Base-by-base conservation (phyloP, 2,329 filamentous ascomycete genomes). In the Macrophomina tecta region DNA sequence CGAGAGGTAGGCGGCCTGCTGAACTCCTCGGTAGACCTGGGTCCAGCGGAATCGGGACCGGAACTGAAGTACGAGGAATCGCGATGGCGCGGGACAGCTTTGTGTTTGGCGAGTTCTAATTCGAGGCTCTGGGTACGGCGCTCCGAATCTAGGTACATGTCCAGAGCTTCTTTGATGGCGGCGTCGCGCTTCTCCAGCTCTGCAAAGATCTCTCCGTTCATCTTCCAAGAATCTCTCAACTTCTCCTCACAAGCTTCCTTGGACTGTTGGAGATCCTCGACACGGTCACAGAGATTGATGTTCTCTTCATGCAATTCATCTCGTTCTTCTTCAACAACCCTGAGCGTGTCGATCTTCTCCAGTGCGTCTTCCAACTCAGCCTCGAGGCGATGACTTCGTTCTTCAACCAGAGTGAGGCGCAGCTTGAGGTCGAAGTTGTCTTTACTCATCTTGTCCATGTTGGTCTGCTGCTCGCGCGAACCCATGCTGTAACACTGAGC, bases 351-450 rank as follows among this genome's bases (percentile, higher is more conserved):
- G 49, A 53, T 49, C 62, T 66, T 68, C 11, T 66, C 67, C 51
- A 51, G 34, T n/a, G 63, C 64, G 8, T 67, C 34, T 49, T 58
- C 65, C 23, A 65, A 18, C 32, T 63, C 60, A 32, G 40, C 36
- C 30, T 66, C 18, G 23, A 62, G 40, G 3, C 62, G 32, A 5
- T 62, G 49, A 18, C 51, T 53, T 38, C 61, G 52, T 34, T 69
- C 53, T 30, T 69, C 66, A n/a, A 52, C 58, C 42, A 68, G 48
- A 32, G 52, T 56, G 52, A 68, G 34, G 36, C 67, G 64, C 42
- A 68, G 30, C 23, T 66, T 68, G 30, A 68, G 64, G 38, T 66
- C 67, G 32, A 66, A 68, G 32, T 66, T 68, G n/a, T 61, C 64
- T 28, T 66, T 68, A 46, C 46, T 40, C 49, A 68, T 40, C 36